A percentile compares a stretch with the other conserved stretches of the same genome.
phyloP scores from a whole-genome alignment of 2,329 filamentous ascomycete species.

The Dryadomyces sulphureus region DNA sequence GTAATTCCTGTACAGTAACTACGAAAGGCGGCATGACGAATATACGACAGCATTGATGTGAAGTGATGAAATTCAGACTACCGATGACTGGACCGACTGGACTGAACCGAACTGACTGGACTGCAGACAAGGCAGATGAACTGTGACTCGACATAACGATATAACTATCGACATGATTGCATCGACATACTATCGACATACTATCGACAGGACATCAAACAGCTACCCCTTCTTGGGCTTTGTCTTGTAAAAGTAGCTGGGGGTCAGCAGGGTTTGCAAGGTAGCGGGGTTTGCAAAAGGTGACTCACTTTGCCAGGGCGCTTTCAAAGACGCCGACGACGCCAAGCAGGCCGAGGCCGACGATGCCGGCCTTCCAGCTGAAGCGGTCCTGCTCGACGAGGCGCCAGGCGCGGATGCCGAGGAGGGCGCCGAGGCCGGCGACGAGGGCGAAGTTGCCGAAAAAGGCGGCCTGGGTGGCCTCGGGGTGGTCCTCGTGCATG shows the following conservation, averaged over 20 bases:
- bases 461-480: constrained; percentile 26
- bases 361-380: constrained; percentile 31
- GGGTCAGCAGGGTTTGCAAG: too few species aligned
- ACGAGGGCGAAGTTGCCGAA: constrained; percentile 33
- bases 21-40: background rate
- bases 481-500: constrained; percentile 25
- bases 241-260: constrained; percentile 21
- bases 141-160: background rate
- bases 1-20: constrained; percentile 1
- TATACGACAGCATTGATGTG: background rate
- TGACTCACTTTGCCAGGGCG: constrained; percentile 28
- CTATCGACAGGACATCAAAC: too few species aligned
- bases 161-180: background rate
- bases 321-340: constrained; percentile 34
- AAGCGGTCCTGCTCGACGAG: constrained; percentile 38
- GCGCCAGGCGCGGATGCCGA: constrained; percentile 41
- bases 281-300: too few species aligned
- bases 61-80: too few species aligned
- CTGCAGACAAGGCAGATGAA: background rate
- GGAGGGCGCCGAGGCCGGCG: constrained; percentile 35
- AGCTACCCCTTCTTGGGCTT: constrained; percentile 19
- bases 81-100: too few species aligned
- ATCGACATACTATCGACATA: too few species aligned
- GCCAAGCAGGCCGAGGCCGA: constrained; percentile 35
- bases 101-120: too few species aligned